Conservation (phyloP, 331 rosid genomes). For the Saraca asoca region DNA sequence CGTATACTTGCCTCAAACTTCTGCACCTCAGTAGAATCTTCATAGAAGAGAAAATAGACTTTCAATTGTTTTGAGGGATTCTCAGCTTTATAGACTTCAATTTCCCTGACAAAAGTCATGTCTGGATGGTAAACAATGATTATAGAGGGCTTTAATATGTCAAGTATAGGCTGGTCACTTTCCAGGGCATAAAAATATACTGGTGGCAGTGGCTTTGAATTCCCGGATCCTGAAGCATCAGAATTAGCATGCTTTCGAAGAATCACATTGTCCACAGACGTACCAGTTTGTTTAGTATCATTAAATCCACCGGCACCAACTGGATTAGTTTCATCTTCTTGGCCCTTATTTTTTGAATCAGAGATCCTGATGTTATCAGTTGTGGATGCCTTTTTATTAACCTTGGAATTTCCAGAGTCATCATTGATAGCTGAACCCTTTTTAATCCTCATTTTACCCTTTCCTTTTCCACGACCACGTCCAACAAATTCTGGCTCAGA, state of each 20-base stretch:
- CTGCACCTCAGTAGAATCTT: conserved; percentile 88
- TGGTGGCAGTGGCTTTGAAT: conserved; percentile 64
- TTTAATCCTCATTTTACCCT: conserved; percentile 56
- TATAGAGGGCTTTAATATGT: conserved; percentile 72
- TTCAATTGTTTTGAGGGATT: conserved; percentile 71
- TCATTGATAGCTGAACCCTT: conserved; percentile 40
- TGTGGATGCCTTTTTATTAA: conserved; percentile 40
- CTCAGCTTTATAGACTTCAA: conserved; percentile 85
- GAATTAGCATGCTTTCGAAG: conserved; percentile 52
- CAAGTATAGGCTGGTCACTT: conserved; percentile 87
- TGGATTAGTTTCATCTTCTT: conserved; percentile 42
- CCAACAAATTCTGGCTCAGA: conserved; percentile 42
- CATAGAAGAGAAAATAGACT: conserved; percentile 89
- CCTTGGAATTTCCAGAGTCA: conserved; percentile 37
- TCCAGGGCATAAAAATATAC: conserved; percentile 86
- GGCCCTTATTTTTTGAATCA: conserved; percentile 47
- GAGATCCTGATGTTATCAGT: conserved; percentile 43
- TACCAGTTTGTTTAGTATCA: conserved; percentile 39
- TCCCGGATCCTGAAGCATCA: conserved; percentile 33
- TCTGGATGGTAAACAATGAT: conserved; percentile 94
- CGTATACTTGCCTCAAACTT: conserved; percentile 93
- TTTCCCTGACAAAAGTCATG: conserved; percentile 85
- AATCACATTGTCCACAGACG: conserved; percentile 44
- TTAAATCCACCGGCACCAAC: conserved; percentile 39
- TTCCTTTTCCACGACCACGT: conserved; percentile 49